A percentile compares a stretch with the other conserved stretches of the same genome.
Conservation (phyloP, 257 asterid species). For the Agastache rugosa region DNA sequence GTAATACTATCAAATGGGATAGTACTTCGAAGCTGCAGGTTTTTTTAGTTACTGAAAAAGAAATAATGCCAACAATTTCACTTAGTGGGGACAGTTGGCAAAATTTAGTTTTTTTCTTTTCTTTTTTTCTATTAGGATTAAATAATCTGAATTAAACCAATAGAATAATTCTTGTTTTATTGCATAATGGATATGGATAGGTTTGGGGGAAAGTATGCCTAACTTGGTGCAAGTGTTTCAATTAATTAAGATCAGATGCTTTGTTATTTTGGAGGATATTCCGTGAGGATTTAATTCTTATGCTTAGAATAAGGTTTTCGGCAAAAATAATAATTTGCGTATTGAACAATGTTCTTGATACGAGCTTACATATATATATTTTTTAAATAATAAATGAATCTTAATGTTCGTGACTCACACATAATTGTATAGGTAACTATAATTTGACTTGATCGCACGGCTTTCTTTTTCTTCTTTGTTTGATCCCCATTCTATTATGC, state of each 20-base stretch:
- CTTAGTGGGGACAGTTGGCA: neutral
- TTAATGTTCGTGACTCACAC: no score
- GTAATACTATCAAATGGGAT: no score
- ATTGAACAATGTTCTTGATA: neutral
- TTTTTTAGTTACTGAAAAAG: neutral
- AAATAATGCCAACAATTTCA: neutral
- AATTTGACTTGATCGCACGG: no score
- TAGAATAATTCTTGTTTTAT: neutral
- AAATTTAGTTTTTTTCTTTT: neutral
- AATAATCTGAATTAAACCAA: neutral
- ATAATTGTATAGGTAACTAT: no score
- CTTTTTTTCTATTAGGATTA: neutral
- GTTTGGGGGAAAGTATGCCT: neutral
- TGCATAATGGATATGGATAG: neutral
- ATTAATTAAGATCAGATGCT: neutral
- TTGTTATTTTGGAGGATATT: neutral
- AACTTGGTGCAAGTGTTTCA: conserved; percentile 7
- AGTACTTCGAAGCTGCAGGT: no score
- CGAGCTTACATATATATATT: neutral
- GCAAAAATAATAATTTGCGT: neutral
- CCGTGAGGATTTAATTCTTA: neutral
- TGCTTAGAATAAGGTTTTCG: neutral
- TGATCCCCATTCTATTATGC: no score
- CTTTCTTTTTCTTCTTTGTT: no score
- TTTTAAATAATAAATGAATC: neutral